Conservation (phyloP, 345 rosid species). For the Moringa oleifera region DNA sequence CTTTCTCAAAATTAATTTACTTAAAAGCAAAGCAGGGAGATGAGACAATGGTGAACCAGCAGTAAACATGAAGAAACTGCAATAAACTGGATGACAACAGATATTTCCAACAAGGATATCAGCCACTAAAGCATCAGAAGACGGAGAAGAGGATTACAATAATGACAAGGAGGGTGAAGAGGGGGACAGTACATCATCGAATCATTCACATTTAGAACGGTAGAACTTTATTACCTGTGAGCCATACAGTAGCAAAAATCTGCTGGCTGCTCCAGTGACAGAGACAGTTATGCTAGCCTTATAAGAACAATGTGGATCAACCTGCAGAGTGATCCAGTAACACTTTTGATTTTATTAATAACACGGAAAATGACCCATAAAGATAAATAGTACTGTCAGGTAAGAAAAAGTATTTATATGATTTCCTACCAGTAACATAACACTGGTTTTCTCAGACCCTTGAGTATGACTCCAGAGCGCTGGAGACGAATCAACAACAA, state of each 20-base stretch:
- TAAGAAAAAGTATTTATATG: constrained; percentile 11
- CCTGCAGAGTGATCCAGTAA: constrained; percentile 42
- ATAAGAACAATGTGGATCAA: constrained; percentile 97
- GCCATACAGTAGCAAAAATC: constrained; percentile 72
- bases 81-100: too few species aligned
- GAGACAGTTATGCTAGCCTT: constrained; percentile 60
- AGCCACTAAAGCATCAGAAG: too few species aligned
- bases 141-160: not conserved
- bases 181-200: too few species aligned
- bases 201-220: not conserved
- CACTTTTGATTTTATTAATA: not conserved
- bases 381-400: constrained; percentile 8
- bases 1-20: too few species aligned
- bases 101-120: too few species aligned
- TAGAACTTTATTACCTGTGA: constrained; percentile 48
- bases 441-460: constrained; percentile 66
- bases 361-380: constrained; percentile 2
- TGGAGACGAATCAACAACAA: constrained; percentile 79
- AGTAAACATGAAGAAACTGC: not conserved
- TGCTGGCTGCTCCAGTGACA: constrained; percentile 58
- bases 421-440: constrained; percentile 64
- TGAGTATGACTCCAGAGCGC: constrained; percentile 62
- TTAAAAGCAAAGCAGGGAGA: too few species aligned
- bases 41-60: too few species aligned
- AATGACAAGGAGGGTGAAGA: too few species aligned